phyloP scores from a whole-genome alignment of 257 asterid genomes.

The Paulownia fortunei region DNA sequence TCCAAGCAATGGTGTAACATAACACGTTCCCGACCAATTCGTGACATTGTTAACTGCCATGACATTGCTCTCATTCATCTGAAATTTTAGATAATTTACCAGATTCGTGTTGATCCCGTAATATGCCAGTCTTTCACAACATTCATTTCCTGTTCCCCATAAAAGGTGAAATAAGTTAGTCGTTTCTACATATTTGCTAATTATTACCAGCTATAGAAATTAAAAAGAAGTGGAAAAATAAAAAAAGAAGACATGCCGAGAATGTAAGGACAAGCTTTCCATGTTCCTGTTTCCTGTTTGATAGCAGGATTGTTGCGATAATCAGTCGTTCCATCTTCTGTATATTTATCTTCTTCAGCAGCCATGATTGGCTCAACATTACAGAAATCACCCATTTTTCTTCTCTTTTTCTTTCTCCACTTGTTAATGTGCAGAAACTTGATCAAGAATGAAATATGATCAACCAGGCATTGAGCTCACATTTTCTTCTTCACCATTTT shows the following conservation, averaged over 20 bases:
- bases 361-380: not conserved
- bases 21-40: slow-evolving; percentile 55
- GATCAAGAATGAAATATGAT: not conserved
- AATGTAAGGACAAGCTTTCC: slow-evolving; percentile 83
- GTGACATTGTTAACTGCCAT: slow-evolving; percentile 65
- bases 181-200: too few relatives aligned
- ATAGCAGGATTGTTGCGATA: slow-evolving; percentile 58
- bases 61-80: slow-evolving; percentile 64
- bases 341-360: slow-evolving; percentile 46
- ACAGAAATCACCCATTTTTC: slow-evolving; percentile 9
- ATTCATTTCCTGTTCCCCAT: slow-evolving; percentile 60
- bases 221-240: not conserved
- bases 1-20: slow-evolving; percentile 3
- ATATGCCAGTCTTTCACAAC: slow-evolving; percentile 81
- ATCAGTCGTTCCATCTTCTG: slow-evolving; percentile 68
- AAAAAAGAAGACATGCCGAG: slow-evolving; percentile 48
- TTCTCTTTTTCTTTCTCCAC: too few relatives aligned
- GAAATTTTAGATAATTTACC: slow-evolving; percentile 62
- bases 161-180: not conserved
- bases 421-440: not conserved
- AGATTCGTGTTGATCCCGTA: slow-evolving; percentile 75
- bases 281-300: slow-evolving; percentile 62
- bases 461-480: not conserved
- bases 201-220: not conserved
- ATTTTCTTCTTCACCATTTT: too few relatives aligned